phyloP scores from a whole-genome alignment of 2,329 filamentous ascomycete species.

The Colletotrichum liaoningense region DNA sequence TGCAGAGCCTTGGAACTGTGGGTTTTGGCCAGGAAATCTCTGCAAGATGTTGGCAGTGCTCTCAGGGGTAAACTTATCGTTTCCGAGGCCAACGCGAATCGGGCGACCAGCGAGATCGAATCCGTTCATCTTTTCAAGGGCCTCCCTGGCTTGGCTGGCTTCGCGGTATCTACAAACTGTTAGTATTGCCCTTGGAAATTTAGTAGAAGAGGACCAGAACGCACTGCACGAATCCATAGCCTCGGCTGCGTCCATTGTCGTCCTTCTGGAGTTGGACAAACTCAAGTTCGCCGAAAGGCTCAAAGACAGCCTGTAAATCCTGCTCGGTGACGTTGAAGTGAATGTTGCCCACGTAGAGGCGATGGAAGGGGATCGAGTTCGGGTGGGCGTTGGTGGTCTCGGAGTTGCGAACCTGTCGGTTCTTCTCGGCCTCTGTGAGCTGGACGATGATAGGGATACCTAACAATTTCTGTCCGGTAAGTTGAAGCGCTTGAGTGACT shows the following conservation, averaged over 20 bases:
- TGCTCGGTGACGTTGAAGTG: slow-evolving; percentile 99
- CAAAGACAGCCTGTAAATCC: slow-evolving; percentile 95
- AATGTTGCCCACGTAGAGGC: slow-evolving; percentile 98
- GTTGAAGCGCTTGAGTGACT: slow-evolving; percentile 91
- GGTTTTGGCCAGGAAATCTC: slow-evolving; percentile 86
- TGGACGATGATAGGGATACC: slow-evolving; percentile 99
- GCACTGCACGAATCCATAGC: slow-evolving; percentile 99
- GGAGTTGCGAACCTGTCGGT: slow-evolving; percentile 90
- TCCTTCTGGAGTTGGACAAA: slow-evolving; percentile 98
- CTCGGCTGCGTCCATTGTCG: slow-evolving; percentile 87
- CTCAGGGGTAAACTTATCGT: slow-evolving; percentile 99
- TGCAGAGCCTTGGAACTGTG: slow-evolving; percentile 86
- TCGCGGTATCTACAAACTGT: slow-evolving; percentile 80
- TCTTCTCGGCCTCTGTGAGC: slow-evolving; percentile 99
- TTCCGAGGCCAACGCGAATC: slow-evolving; percentile 98
- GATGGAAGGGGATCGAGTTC: slow-evolving; percentile 93
- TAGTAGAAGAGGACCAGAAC: slow-evolving; percentile 50
- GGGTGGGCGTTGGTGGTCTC: slow-evolving; percentile 75
- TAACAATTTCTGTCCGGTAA: slow-evolving; percentile 98
- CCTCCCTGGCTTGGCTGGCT: slow-evolving; percentile 90
- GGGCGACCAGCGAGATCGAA: slow-evolving; percentile 97
- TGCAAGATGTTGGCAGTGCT: slow-evolving; percentile 92
- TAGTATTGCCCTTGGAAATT: slow-evolving; percentile 42
- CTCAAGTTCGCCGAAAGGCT: slow-evolving; percentile 96
- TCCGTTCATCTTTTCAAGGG: slow-evolving; percentile 98